These are phyloP conservation scores for Dispira parvispora DNA, from an alignment of 192 early-diverging fungal genomes.

Conservation along the genomic window DNA sequence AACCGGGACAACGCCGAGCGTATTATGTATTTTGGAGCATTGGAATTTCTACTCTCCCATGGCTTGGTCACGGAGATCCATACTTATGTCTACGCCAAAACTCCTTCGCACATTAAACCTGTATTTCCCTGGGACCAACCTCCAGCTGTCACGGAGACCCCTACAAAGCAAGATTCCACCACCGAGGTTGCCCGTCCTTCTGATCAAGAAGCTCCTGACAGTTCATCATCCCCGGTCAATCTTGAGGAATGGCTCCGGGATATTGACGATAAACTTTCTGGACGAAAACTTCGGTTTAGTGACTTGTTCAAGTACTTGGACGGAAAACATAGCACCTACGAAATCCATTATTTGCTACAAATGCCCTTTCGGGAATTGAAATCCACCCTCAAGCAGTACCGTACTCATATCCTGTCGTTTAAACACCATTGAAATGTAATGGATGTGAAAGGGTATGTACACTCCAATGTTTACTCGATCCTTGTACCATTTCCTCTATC, in stretches of 20 bases:
- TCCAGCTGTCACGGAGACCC: neutral
- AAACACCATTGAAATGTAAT: neutral
- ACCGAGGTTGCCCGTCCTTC: neutral
- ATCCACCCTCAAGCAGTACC: conserved; percentile 1
- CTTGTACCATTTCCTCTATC: too few relatives aligned
- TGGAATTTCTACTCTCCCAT: neutral
- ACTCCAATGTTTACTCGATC: too few relatives aligned
- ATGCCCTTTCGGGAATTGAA: conserved; percentile 5
- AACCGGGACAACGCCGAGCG: neutral
- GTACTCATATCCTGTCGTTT: neutral
- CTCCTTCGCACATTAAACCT: neutral
- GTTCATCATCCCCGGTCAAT: neutral
- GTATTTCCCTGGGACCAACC: conserved; percentile 10
- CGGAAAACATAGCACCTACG: conserved; percentile 10
- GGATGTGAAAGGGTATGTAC: too few relatives aligned
- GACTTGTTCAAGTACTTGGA: conserved; percentile 8
- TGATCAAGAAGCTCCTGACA: neutral
- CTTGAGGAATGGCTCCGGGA: conserved; percentile 2
- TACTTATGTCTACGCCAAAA: conserved; percentile 8
- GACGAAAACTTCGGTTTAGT: neutral
- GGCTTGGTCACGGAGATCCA: conserved; percentile 6
- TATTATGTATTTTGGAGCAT: neutral
- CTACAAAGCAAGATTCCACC: neutral
- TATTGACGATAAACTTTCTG: neutral
- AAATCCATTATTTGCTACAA: conserved; percentile 8